Evolutionary conservation across 1,284 basidiomycete genomes (phyloP), one percentile per base, ranked within the genome.

Genomic region (Leccinum variabile): DNA sequence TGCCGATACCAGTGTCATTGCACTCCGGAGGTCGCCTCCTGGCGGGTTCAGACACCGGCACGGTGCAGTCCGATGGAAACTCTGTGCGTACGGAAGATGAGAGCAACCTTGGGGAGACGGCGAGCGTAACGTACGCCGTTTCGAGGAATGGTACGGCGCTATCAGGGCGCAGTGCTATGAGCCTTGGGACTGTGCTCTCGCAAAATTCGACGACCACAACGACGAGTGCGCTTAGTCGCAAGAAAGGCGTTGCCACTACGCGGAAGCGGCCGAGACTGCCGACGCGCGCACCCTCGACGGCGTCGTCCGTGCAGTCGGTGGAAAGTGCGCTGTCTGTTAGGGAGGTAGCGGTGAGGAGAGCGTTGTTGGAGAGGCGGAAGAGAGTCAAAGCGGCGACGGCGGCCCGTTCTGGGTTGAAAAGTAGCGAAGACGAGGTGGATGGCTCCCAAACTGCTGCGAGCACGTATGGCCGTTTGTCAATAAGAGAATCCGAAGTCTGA

Each of bases 301-400:
- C 72, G 4, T 73, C 68, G 32, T 79, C 76, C 0, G 65, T 72
- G 18, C 68, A 68, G 44, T 76, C 78, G 11, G 64, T 74, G 10
- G 77, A 67, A 46, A 69, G 71, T 33, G 64, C 52, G 30, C 54
- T 60, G 61, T 76, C 77, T 7, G 70, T 71, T 55, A 72, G 72
- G 32, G 80, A 81, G 39, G 65, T 72, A 37, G 75, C 72, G 13
- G 79, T 79, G 52, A 73, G 70, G 61, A 68, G 66, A 33, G 72
- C 76, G 44, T 63, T 81, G 57, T 66, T 75, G 59, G 77, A 78
- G 59, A 69, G 80, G 57, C 70, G 76, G 33, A 68, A 67, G 63
- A 74, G 64, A 49, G 39, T 68, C 3, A 68, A 62, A 35, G 69
- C 62, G 1, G 54, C 54, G 8, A 65, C 39, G n/a, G 5, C 39